Percentiles rank a stretch among this genome's conserved stretches.
Conservation (phyloP, 164 flowering plant genomes). For the Nymphaea thermarum region DNA sequence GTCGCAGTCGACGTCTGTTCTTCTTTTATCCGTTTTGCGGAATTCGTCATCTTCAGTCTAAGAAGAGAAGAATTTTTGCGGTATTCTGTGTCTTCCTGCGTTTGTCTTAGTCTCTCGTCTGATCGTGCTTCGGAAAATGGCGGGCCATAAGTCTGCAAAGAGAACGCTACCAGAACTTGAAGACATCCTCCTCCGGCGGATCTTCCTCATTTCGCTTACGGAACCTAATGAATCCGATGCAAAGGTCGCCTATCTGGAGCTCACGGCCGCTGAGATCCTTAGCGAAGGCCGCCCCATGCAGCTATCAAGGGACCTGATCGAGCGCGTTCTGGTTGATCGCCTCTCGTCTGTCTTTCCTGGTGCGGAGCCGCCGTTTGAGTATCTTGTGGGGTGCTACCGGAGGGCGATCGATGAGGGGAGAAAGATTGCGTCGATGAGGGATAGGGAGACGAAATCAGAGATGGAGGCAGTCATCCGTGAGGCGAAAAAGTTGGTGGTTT, state of each 20-base stretch:
- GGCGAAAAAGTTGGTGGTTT: slow-evolving; percentile 57
- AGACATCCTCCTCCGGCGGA: slow-evolving; percentile 75
- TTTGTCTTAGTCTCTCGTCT: not conserved
- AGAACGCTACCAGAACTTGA: slow-evolving; percentile 52
- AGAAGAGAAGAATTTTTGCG: not conserved
- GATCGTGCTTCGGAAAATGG: slow-evolving; percentile 21
- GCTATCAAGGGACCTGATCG: slow-evolving; percentile 59
- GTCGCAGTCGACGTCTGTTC: too few relatives aligned
- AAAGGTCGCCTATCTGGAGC: slow-evolving; percentile 52
- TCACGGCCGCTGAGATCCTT: slow-evolving; percentile 81
- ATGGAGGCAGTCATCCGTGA: slow-evolving; percentile 51
- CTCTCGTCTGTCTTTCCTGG: slow-evolving; percentile 36
- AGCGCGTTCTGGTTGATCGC: slow-evolving; percentile 71
- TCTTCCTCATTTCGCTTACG: slow-evolving; percentile 51
- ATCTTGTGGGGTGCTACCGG: slow-evolving; percentile 60
- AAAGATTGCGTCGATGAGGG: slow-evolving; percentile 70
- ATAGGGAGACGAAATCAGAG: slow-evolving; percentile 46
- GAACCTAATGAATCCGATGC: slow-evolving; percentile 37
- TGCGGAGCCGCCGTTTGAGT: slow-evolving; percentile 66
- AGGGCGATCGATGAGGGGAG: slow-evolving; percentile 71
- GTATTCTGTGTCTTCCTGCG: not conserved
- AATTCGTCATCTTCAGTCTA: not conserved
- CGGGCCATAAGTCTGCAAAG: slow-evolving; percentile 49
- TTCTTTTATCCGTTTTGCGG: too few relatives aligned
- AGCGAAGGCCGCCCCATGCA: slow-evolving; percentile 58